phyloP scores from a whole-genome alignment of 1,284 basidiomycete genomes.

The Leucoagaricus sp. region DNA sequence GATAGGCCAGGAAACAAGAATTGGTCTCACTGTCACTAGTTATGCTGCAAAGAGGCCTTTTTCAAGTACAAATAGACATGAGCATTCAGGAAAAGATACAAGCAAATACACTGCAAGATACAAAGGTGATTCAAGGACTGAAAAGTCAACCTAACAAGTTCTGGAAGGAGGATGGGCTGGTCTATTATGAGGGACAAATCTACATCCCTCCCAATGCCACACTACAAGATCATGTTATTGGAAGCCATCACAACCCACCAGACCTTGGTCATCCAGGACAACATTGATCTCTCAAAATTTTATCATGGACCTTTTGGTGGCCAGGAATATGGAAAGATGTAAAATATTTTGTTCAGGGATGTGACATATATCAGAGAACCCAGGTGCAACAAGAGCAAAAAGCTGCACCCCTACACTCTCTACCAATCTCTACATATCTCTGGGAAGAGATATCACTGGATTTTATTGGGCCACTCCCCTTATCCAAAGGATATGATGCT shows the following conservation, averaged over 20 bases:
- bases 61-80: too few relatives aligned
- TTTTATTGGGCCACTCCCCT: slow-evolving; percentile 38
- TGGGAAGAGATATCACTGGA: slow-evolving; percentile 37
- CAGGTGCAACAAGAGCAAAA: slow-evolving; percentile 29
- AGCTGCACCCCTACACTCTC: slow-evolving; percentile 27
- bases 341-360: slow-evolving; percentile 36
- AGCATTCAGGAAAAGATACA: too few relatives aligned
- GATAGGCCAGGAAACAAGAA: too few relatives aligned
- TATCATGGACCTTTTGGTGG: slow-evolving; percentile 45
- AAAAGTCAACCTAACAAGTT: not conserved
- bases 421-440: slow-evolving; percentile 22
- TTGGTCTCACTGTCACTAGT: too few relatives aligned
- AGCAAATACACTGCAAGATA: too few relatives aligned
- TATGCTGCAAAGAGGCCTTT: too few relatives aligned
- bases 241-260: slow-evolving; percentile 29
- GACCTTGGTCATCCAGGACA: slow-evolving; percentile 42
- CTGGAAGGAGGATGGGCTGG: not conserved
- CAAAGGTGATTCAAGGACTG: too few relatives aligned
- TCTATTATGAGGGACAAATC: not conserved
- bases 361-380: slow-evolving; percentile 37
- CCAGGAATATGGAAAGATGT: slow-evolving; percentile 33
- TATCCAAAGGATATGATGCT: slow-evolving; percentile 30
- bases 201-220: not conserved
- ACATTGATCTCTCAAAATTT: slow-evolving; percentile 36
- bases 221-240: slow-evolving; percentile 20